A percentile compares a stretch with the other conserved stretches of the same genome.
These are phyloP conservation scores for Coccomyxa sp. DNA, from an alignment of 139 green algal species.

Conservation along the genomic window DNA sequence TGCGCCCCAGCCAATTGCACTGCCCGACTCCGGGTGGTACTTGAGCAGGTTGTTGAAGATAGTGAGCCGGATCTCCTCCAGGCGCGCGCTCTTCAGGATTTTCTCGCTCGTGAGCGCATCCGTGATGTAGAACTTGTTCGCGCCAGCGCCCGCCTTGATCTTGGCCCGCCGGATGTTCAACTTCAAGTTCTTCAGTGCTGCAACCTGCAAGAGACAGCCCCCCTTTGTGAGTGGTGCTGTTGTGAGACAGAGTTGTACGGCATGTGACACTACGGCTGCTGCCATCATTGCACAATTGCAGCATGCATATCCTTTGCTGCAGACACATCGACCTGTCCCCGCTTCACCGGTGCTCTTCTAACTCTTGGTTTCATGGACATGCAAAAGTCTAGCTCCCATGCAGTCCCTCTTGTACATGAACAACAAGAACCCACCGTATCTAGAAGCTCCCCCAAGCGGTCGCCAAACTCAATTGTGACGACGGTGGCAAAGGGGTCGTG, in stretches of 20 bases:
- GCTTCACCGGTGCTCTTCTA: no score
- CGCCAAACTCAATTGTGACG: slow-evolving; percentile 77
- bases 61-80: slow-evolving; percentile 91
- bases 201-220: slow-evolving; percentile 44
- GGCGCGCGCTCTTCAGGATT: slow-evolving; percentile 57
- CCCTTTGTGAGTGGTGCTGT: not conserved
- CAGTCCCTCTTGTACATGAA: not conserved
- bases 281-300: no score
- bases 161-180: slow-evolving; percentile 88
- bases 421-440: slow-evolving; percentile 63
- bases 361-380: no score
- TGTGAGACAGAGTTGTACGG: no score
- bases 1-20: slow-evolving; percentile 32
- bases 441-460: slow-evolving; percentile 76
- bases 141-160: slow-evolving; percentile 31
- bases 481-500: slow-evolving; percentile 82
- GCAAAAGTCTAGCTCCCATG: no score
- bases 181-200: slow-evolving; percentile 78
- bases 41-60: slow-evolving; percentile 80
- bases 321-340: no score
- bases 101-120: slow-evolving; percentile 72
- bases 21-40: slow-evolving; percentile 74
- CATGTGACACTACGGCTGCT: no score
- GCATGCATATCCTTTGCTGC: no score
- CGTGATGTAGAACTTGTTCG: slow-evolving; percentile 85